Conservation (phyloP, 1,139 yeast species). For the Pichia sp. region DNA sequence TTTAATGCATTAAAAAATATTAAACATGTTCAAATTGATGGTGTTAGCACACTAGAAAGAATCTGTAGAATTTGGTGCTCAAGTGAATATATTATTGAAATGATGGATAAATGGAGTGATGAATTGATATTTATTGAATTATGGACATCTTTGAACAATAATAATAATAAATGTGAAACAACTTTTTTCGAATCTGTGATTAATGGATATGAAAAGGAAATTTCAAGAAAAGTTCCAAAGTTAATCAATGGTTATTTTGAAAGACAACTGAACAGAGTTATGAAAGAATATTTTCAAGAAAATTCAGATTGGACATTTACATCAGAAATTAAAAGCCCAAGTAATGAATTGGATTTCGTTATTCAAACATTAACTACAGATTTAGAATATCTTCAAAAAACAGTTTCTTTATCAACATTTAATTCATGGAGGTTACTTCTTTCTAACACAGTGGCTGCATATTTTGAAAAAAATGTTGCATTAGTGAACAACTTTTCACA, state of each 20-base stretch:
- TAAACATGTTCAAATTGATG: constrained; percentile 24
- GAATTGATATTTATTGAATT: constrained; percentile 60
- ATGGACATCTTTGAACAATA: constrained; percentile 36
- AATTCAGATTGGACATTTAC: constrained; percentile 25
- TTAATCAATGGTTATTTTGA: constrained; percentile 43
- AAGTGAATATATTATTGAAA: constrained; percentile 44
- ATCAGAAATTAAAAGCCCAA: background rate
- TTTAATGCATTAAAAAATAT: constrained; percentile 43
- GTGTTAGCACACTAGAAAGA: constrained; percentile 42
- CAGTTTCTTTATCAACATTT: constrained; percentile 28
- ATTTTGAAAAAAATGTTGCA: constrained; percentile 28
- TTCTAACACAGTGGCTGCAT: constrained; percentile 41
- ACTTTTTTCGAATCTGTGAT: constrained; percentile 54
- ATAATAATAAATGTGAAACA: constrained; percentile 10
- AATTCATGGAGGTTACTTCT: constrained; percentile 33
- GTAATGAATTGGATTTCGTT: constrained; percentile 33
- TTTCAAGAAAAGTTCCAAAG: constrained; percentile 32
- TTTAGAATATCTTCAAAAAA: constrained; percentile 33
- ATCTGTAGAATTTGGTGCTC: constrained; percentile 60
- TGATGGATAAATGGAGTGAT: constrained; percentile 59
- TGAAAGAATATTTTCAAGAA: constrained; percentile 48
- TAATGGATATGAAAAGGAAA: constrained; percentile 40
- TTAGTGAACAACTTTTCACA: constrained; percentile 48
- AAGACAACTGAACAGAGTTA: constrained; percentile 42
- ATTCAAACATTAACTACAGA: constrained; percentile 35